phyloP scores from a whole-genome alignment of 2,329 filamentous ascomycete genomes.

The Macrophomina phaseolina region DNA sequence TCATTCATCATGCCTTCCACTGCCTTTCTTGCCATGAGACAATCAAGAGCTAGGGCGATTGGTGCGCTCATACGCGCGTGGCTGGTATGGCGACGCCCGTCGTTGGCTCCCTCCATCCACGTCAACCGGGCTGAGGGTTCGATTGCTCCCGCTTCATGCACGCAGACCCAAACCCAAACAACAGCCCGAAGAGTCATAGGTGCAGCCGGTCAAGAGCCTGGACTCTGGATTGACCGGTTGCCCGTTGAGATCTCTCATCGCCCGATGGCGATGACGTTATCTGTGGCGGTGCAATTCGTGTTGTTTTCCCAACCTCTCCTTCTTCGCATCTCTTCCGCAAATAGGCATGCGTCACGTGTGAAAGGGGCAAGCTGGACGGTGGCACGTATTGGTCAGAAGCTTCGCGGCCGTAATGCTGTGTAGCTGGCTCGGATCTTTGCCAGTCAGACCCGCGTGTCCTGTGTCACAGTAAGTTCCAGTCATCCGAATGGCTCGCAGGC shows the following conservation, averaged over 20 bases:
- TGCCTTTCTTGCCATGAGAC: neutral
- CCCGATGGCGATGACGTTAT: constrained; percentile 16
- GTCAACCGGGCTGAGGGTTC: constrained; percentile 20
- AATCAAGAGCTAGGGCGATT: neutral
- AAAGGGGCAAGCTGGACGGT: neutral
- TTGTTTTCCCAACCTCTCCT: neutral
- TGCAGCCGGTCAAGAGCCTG: constrained; percentile 18
- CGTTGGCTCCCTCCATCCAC: constrained; percentile 7
- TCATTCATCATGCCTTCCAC: constrained; percentile 15
- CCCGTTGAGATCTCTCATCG: constrained; percentile 6
- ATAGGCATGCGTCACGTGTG: constrained; percentile 10
- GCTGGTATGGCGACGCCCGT: constrained; percentile 15
- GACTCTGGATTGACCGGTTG: constrained; percentile 24
- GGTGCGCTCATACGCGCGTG: constrained; percentile 13
- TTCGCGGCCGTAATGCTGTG: constrained; percentile 9
- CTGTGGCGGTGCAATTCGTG: constrained; percentile 18
- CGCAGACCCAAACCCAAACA: constrained; percentile 18
- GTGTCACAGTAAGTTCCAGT: constrained; percentile 7
- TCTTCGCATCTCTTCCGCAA: constrained; percentile 1
- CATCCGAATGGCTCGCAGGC: constrained; percentile 6
- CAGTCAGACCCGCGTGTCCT: constrained; percentile 21
- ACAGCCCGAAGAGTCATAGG: constrained; percentile 19
- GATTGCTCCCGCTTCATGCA: constrained; percentile 10
- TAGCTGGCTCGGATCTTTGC: constrained; percentile 3
- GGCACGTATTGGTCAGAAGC: constrained; percentile 18